Base-by-base conservation (phyloP, 148 eudicot genomes). In the Amaranthus palmeri region DNA sequence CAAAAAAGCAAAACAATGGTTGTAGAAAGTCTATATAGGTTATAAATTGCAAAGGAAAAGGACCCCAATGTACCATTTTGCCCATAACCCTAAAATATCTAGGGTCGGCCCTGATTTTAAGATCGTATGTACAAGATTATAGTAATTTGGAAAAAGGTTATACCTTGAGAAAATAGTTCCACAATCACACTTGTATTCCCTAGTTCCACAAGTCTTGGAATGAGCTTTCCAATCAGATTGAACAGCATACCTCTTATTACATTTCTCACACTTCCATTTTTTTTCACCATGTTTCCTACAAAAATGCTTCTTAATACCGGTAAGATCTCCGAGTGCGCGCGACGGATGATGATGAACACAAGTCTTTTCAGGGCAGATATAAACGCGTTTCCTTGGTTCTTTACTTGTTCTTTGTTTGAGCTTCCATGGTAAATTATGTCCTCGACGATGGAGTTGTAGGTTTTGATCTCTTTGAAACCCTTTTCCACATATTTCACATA, bases 151-250 rank as follows among this genome's bases (percentile, higher is more conserved):
- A 17, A 9, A 5, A 1, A 6, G 57, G 42, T 1, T 8, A 61
- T 87, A 91, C 98, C 98, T 86, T 13, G 97, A 95, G 78, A 91
- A 95, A 72, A 91, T 79, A 65, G 93, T 88, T 18, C 98, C 98
- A 73, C 98, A 95, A 74, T 89, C 93, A 80, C 98, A 95, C 70
- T 84, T 92, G 67, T 92, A 92, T 68, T 92, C 97, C 72, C 96
- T 83, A 41, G 97, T 92, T 11, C 98, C 98, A 81, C 98, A 95
- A 61, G 96, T 95, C 81, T 95, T 95, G 11, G 93, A 86, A 76
- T 95, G 98, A 43, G 98, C 97, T 72, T 95, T 95, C 89, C 98
- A 95, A 70, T 95, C 98, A 1, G 97, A 91, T 62, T 91, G 97
- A 69, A 95, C 98, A 1, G 98, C 98, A 55, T 95, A 95, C 17